These are phyloP conservation scores for Nakazawaea laoshanensis DNA, from an alignment of 805 yeast genomes.

Conservation along the genomic window DNA sequence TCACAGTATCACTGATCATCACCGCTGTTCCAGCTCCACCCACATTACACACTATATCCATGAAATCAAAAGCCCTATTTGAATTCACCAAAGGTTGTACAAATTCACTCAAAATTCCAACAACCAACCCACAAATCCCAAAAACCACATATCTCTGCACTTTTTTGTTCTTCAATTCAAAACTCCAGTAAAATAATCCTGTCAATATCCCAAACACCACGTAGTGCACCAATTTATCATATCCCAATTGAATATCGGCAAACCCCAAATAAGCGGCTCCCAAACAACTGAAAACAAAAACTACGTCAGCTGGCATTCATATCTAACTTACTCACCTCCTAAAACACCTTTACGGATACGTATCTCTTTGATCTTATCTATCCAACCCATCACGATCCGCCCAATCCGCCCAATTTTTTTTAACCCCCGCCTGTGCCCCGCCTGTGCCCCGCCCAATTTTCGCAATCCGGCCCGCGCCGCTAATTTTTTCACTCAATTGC, in stretches of 20 bases:
- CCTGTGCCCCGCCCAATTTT: no score
- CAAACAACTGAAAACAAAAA: conserved; percentile 3
- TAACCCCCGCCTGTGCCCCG: no score
- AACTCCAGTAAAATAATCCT: conserved; percentile 35
- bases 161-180: conserved; percentile 27
- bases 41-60: conserved; percentile 22
- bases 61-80: conserved; percentile 31
- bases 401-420: no score
- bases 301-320: not conserved
- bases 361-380: no score
- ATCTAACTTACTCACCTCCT: not conserved
- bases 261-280: conserved; percentile 37
- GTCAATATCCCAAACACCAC: conserved; percentile 35
- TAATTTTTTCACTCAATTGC: no score
- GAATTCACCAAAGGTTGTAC: conserved; percentile 36
- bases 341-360: conserved; percentile 3
- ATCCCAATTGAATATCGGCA: conserved; percentile 33
- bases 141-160: conserved; percentile 25
- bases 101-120: conserved; percentile 39
- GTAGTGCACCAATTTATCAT: conserved; percentile 44
- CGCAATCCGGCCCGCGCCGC: no score
- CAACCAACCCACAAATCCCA: conserved; percentile 32
- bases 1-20: conserved; percentile 50
- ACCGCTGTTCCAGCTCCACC: conserved; percentile 5
- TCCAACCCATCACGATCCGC: no score